Evolutionary conservation across 2,329 filamentous ascomycete genomes (phyloP).

Genomic region (Talaromyces funiculosus): DNA sequence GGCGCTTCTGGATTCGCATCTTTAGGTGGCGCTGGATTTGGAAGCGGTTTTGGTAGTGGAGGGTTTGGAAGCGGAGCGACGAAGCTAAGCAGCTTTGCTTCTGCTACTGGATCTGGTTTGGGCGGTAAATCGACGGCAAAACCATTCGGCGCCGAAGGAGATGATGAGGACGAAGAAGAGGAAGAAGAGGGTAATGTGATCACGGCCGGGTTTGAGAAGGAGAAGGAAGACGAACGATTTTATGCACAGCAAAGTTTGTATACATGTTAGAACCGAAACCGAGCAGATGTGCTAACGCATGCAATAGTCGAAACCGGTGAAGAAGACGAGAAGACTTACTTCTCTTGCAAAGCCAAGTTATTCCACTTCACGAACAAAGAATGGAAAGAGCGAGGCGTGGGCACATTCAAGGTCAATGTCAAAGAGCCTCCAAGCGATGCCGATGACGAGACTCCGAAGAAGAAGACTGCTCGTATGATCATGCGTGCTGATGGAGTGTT

Average conservation of each 20-base stretch:
- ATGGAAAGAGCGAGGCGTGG: constrained; percentile 87
- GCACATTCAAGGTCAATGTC: constrained; percentile 79
- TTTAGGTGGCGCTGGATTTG: constrained; percentile 33
- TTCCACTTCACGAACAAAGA: constrained; percentile 69
- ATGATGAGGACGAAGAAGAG: constrained; percentile 46
- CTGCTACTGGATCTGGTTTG: constrained; percentile 47
- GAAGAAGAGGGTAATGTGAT: constrained; percentile 42
- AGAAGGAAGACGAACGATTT: constrained; percentile 47
- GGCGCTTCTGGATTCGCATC: constrained; percentile 34
- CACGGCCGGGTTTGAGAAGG: constrained; percentile 46
- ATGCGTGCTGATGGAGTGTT: constrained; percentile 89
- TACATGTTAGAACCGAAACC: neutral
- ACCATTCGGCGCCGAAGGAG: constrained; percentile 68
- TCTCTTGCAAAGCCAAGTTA: constrained; percentile 74
- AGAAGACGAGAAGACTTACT: constrained; percentile 69
- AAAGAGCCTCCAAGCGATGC: constrained; percentile 53
- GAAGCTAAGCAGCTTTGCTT: constrained; percentile 64
- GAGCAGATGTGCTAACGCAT: constrained; percentile 23
- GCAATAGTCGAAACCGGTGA: constrained; percentile 76
- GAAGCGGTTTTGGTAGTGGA: constrained; percentile 30
- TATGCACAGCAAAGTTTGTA: constrained; percentile 60
- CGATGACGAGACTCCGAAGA: constrained; percentile 14
- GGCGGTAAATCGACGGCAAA: constrained; percentile 41
- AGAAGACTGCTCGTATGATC: constrained; percentile 61
- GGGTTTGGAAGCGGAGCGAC: constrained; percentile 46